Conservation (phyloP, 805 yeast species). For the Pichia paraexigua region DNA sequence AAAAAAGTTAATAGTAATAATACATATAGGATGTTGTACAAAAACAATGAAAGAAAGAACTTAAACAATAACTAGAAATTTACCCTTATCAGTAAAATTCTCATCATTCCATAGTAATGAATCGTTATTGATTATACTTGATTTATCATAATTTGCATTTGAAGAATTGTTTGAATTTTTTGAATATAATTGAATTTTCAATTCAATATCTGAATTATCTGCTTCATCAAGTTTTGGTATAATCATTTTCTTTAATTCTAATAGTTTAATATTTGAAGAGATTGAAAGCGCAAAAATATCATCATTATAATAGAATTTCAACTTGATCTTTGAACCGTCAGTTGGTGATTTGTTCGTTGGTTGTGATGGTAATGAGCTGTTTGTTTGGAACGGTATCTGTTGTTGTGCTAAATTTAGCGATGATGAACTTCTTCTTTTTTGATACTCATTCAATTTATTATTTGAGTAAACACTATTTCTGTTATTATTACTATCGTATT, state of each 20-base stretch:
- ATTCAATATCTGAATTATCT: conserved; percentile 18
- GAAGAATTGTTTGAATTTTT: conserved; percentile 22
- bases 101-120: conserved; percentile 19
- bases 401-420: conserved; percentile 1
- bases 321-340: conserved; percentile 38
- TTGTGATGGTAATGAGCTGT: not conserved
- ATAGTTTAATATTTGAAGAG: conserved; percentile 18
- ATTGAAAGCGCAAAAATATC: conserved; percentile 65
- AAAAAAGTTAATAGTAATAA: not conserved
- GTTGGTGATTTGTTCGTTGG: conserved; percentile 7
- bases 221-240: conserved; percentile 27
- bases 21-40: not conserved
- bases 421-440: conserved; percentile 8
- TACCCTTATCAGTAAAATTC: conserved; percentile 28
- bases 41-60: not conserved
- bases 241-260: conserved; percentile 21
- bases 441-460: conserved; percentile 17
- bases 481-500: conserved; percentile 31
- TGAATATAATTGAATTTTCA: conserved; percentile 21
- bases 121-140: conserved; percentile 18
- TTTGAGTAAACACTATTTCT: conserved; percentile 14
- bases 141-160: conserved; percentile 15
- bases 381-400: not conserved
- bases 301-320: conserved; percentile 71
- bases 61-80: conserved; percentile 23